These are phyloP conservation scores for Penicillium sp. DNA, from an alignment of 2,329 filamentous ascomycete species.

Conservation along the genomic window DNA sequence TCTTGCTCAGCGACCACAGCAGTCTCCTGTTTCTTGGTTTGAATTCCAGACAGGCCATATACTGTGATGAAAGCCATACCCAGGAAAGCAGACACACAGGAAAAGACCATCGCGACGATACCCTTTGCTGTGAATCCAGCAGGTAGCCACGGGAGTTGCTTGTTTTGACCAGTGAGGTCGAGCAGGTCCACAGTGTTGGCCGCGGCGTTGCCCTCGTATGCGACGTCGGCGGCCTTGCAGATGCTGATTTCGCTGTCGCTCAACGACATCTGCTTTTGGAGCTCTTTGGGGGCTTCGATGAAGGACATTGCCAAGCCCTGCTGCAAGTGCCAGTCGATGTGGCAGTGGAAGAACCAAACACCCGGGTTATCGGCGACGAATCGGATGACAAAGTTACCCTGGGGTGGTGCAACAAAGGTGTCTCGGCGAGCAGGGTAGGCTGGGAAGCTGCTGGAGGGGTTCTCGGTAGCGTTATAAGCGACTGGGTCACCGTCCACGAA, in stretches of 20 bases:
- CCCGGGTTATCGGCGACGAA: conserved; percentile 26
- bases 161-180: conserved; percentile 63
- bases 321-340: conserved; percentile 26
- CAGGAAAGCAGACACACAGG: conserved; percentile 65
- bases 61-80: conserved; percentile 67
- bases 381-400: conserved; percentile 21
- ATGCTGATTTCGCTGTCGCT: conserved; percentile 54
- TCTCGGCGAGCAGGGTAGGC: conserved; percentile 15
- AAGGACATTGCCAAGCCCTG: conserved; percentile 18
- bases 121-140: conserved; percentile 65
- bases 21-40: conserved; percentile 1
- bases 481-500: conserved; percentile 23
- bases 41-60: conserved; percentile 49
- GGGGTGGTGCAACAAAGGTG: conserved; percentile 16
- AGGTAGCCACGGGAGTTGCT: conserved; percentile 57
- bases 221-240: conserved; percentile 51
- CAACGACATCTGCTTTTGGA: conserved; percentile 15
- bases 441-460: not conserved
- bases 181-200: conserved; percentile 65
- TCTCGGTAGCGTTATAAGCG: conserved; percentile 2
- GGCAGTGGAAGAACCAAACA: conserved; percentile 28
- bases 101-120: conserved; percentile 73
- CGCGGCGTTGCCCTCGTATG: conserved; percentile 68
- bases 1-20: not conserved
- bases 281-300: conserved; percentile 1